Percentiles rank a stretch among this genome's conserved stretches.
Conservation (phyloP, 352 stramenopile species). For the Aphanomyces astaci region DNA sequence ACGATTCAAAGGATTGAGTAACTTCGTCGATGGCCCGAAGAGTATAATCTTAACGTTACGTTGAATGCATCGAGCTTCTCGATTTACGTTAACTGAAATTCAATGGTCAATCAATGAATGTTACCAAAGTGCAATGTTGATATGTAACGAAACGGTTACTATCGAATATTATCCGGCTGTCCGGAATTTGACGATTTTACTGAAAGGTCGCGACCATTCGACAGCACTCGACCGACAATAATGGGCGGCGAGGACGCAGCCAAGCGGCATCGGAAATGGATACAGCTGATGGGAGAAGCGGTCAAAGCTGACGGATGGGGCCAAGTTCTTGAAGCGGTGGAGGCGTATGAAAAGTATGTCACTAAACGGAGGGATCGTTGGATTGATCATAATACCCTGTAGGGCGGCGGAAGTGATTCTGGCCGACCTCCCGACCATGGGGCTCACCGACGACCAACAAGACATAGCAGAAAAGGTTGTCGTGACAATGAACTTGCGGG, state of each 20-base stretch:
- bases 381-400: too few species aligned
- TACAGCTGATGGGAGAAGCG: slow-evolving; percentile 43
- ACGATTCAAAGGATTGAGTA: too few species aligned
- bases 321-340: slow-evolving; percentile 66
- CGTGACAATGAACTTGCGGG: slow-evolving; percentile 39
- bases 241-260: neutral
- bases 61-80: neutral
- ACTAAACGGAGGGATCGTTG: too few species aligned
- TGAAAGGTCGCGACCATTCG: neutral
- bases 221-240: too few species aligned
- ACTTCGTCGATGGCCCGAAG: too few species aligned
- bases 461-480: slow-evolving; percentile 15
- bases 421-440: neutral
- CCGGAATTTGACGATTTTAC: neutral
- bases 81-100: neutral
- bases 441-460: neutral
- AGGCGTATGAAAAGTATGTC: slow-evolving; percentile 57
- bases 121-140: too few species aligned
- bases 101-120: too few species aligned
- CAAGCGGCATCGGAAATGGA: slow-evolving; percentile 39
- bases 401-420: neutral
- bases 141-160: neutral
- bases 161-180: neutral
- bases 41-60: too few species aligned
- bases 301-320: slow-evolving; percentile 60